Evolutionary conservation across 768 basidiomycete genomes (phyloP).

Genomic region (Tephrocybe sp.): DNA sequence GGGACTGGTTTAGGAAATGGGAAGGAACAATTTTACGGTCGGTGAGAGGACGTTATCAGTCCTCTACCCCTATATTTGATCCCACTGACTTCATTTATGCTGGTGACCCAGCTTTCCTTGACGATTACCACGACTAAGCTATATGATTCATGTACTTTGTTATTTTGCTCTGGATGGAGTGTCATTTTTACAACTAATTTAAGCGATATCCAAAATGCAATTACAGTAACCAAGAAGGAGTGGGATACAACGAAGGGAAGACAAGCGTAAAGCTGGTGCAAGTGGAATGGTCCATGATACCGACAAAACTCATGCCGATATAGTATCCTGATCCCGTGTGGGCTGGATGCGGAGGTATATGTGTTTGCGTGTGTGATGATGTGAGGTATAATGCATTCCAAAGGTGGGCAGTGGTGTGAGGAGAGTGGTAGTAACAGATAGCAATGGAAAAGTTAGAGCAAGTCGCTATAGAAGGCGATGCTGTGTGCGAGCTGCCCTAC

Average conservation of each 20-base stretch:
- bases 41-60: slow-evolving; percentile 47
- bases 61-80: slow-evolving; percentile 32
- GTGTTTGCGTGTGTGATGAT: neutral
- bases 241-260: slow-evolving; percentile 10
- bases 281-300: slow-evolving; percentile 8
- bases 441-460: neutral
- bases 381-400: neutral
- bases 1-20: slow-evolving; percentile 80
- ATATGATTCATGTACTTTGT: neutral
- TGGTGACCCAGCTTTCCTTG: slow-evolving; percentile 19
- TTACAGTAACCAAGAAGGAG: slow-evolving; percentile 11
- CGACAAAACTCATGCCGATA: too few relatives aligned
- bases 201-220: neutral
- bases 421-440: neutral
- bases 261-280: neutral
- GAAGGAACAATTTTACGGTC: slow-evolving; percentile 65
- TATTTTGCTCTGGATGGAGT: neutral
- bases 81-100: slow-evolving; percentile 6
- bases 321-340: too few relatives aligned
- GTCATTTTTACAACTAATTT: slow-evolving; percentile 7
- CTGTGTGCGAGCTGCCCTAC: slow-evolving; percentile 3
- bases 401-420: neutral
- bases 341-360: slow-evolving; percentile 11
- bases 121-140: slow-evolving; percentile 26
- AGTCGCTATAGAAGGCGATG: slow-evolving; percentile 8